These are phyloP conservation scores for Phalaenopsis aphrodite DNA, from an alignment of 106 monocot genomes.

Conservation along the genomic window DNA sequence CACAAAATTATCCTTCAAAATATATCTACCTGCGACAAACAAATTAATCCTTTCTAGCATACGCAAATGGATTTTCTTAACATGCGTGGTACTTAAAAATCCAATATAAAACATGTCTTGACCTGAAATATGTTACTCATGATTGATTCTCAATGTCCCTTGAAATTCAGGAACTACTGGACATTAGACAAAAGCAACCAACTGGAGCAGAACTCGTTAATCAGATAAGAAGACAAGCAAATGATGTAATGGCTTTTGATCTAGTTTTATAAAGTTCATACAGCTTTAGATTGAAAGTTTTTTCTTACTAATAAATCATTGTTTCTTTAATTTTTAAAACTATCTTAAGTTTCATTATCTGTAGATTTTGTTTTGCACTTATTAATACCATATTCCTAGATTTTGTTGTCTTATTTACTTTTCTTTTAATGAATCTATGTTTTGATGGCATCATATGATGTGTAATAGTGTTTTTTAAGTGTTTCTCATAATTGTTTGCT, in stretches of 20 bases:
- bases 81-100: neutral
- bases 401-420: neutral
- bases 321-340: neutral
- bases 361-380: constrained; percentile 1
- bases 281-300: neutral
- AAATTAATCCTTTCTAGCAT: too few species aligned
- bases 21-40: neutral
- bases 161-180: constrained; percentile 71
- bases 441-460: neutral
- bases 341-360: neutral
- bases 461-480: too few species aligned
- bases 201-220: constrained; percentile 60
- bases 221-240: constrained; percentile 77
- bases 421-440: neutral
- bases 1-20: neutral
- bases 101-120: neutral
- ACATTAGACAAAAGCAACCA: constrained; percentile 43
- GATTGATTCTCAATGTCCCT: constrained; percentile 6
- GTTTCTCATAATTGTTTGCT: too few species aligned
- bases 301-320: neutral
- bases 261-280: neutral
- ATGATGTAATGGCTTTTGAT: constrained; percentile 40
- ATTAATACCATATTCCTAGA: neutral
- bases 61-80: too few species aligned
- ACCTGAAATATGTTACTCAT: neutral